A percentile compares a stretch with the other conserved stretches of the same genome.
Conservation (phyloP, 768 basidiomycete genomes). For the Dentipellis fragilis region DNA sequence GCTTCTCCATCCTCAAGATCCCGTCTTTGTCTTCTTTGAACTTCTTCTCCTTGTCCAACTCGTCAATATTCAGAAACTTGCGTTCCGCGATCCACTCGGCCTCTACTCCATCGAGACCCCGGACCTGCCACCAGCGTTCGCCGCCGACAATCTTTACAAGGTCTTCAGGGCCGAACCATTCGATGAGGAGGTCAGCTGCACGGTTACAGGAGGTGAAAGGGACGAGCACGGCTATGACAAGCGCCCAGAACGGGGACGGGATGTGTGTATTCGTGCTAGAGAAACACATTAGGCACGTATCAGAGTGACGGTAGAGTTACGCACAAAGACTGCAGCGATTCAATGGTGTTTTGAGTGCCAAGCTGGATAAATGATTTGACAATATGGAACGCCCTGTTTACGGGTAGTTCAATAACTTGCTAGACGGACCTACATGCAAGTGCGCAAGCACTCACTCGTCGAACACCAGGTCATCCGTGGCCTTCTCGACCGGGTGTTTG, state of each 20-base stretch:
- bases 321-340: constrained; percentile 61
- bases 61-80: constrained; percentile 29
- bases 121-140: constrained; percentile 77
- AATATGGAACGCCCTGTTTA: constrained; percentile 51
- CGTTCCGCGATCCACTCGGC: constrained; percentile 52
- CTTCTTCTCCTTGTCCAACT: constrained; percentile 25
- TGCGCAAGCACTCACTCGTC: constrained; percentile 41
- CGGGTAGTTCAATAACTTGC: background rate
- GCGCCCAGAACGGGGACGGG: constrained; percentile 57
- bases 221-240: constrained; percentile 45
- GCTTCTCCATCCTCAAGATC: constrained; percentile 34
- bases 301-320: constrained; percentile 9
- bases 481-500: constrained; percentile 23
- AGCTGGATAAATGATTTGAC: constrained; percentile 65
- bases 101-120: constrained; percentile 60
- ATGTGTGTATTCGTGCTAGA: constrained; percentile 58
- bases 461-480: constrained; percentile 55
- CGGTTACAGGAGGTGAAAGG: constrained; percentile 47
- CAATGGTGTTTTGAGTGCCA: constrained; percentile 55
- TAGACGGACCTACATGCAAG: background rate
- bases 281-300: background rate
- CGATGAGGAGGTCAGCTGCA: constrained; percentile 58
- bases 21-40: constrained; percentile 26
- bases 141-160: constrained; percentile 64
- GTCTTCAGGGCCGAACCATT: constrained; percentile 64